Base-by-base conservation (phyloP, 306 rosid species). In the Gynostemma pentaphyllum region DNA sequence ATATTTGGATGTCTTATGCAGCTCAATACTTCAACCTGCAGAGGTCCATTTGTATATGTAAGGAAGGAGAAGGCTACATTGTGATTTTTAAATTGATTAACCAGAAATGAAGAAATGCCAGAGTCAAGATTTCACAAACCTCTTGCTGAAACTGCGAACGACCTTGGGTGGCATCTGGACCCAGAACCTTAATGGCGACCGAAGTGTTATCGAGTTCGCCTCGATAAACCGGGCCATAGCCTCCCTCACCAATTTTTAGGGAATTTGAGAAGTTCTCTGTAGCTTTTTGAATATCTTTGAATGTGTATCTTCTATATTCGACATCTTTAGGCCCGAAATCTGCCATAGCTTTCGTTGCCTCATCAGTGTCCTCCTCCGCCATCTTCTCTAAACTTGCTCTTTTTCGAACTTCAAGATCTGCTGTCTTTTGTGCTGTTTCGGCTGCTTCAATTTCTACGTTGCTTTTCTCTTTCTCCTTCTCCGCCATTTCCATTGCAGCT, bases 1-100 rank as follows among this genome's bases (percentile, higher is more conserved):
- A 87, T 87, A 84, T 90, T 81, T 57, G 97, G 97, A 77, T 90
- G 97, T 45, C 95, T 66, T 63, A 87, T 83, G 87, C 83, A 69
- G 74, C 95, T 81, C 26, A 87, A 59, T 44, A 90, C 89, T 74
- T 90, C 89, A 55, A 90, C 82, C 85, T 85, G 77, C 68, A 76
- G 48, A 61, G 30, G 14, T 13, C 37, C 37, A 21, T 59, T 41
- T 62, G 8, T 23, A 19, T n/a, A 45, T 28, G 19, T 18, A 47
- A 4, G 21, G 56, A 23, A 37, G 66, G 45, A n/a, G 60, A 45
- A 26, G 45, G 5, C 30, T n/a, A 30, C n/a, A n/a, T n/a, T n/a
- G n/a, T n/a, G n/a, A n/a, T n/a, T n/a, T n/a, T n/a, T n/a, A n/a
- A n/a, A n/a, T n/a, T n/a, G n/a, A n/a, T n/a, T n/a, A n/a, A n/a